phyloP scores from a whole-genome alignment of 441 rosid species.

The Eugenia klotzschiana region DNA sequence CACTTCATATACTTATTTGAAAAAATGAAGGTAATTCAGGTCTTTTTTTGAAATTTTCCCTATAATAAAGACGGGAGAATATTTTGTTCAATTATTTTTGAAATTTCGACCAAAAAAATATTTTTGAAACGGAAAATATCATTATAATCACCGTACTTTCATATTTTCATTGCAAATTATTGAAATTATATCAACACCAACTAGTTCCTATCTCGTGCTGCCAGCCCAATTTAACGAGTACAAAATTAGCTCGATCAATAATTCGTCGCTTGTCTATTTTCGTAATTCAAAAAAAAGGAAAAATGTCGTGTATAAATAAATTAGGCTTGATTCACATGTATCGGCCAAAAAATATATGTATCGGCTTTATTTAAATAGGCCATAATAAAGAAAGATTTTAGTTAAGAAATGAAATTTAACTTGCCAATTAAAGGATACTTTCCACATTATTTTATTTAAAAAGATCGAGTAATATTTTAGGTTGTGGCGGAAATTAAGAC shows the following conservation, averaged over 20 bases:
- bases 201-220: not conserved
- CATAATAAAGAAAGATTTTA: not conserved
- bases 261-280: rapidly evolving
- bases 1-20: no score
- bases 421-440: no score
- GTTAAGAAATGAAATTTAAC: no score
- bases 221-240: rapidly evolving
- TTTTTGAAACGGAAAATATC: not conserved
- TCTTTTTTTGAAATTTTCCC: no score
- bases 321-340: not conserved
- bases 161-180: no score
- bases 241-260: rapidly evolving
- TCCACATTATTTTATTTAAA: no score
- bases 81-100: not conserved
- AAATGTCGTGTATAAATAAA: not conserved
- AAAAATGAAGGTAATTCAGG: no score
- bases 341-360: not conserved
- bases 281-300: rapidly evolving
- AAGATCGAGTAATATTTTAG: not conserved
- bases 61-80: not conserved
- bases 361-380: not conserved
- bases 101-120: no score
- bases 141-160: not conserved
- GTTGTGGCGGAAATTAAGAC: not conserved
- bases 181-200: not conserved